phyloP scores from a whole-genome alignment of 1,284 basidiomycete species.

The Singerocomus rubriflavus region DNA sequence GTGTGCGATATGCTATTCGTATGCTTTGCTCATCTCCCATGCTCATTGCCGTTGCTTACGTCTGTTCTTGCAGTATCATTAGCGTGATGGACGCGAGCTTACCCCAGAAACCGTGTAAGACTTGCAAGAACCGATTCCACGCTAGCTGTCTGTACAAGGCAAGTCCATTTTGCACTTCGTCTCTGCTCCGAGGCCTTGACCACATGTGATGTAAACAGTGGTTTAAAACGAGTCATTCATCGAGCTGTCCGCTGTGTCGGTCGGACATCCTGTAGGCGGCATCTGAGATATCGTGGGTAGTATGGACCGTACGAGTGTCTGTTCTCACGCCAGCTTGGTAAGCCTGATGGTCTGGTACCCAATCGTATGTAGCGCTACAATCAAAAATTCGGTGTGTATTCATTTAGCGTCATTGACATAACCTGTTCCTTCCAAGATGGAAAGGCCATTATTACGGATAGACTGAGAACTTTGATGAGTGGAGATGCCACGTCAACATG shows the following conservation, averaged over 20 bases:
- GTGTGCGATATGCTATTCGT: conserved; percentile 95
- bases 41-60: not conserved
- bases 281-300: not conserved
- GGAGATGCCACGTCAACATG: not conserved
- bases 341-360: not conserved
- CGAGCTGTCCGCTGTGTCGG: conserved; percentile 89
- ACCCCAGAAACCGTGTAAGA: conserved; percentile 91
- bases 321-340: not conserved
- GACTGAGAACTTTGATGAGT: not conserved
- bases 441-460: not conserved
- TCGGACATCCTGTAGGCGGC: conserved; percentile 64
- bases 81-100: conserved; percentile 86
- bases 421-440: not conserved
- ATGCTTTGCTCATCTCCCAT: conserved; percentile 31
- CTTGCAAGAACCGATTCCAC: conserved; percentile 96
- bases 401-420: not conserved
- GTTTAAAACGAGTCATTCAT: conserved; percentile 89
- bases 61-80: conserved; percentile 68
- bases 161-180: conserved; percentile 14
- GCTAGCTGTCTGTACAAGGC: conserved; percentile 89
- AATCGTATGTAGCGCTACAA: conserved; percentile 4
- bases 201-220: conserved; percentile 48
- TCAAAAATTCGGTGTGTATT: conserved; percentile 4
- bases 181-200: not conserved
- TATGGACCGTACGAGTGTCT: not conserved